Percentiles rank a stretch among this genome's conserved stretches.
These are phyloP conservation scores for Trichomonas tenax DNA, from an alignment of 208 protist genomes.

Conservation along the genomic window DNA sequence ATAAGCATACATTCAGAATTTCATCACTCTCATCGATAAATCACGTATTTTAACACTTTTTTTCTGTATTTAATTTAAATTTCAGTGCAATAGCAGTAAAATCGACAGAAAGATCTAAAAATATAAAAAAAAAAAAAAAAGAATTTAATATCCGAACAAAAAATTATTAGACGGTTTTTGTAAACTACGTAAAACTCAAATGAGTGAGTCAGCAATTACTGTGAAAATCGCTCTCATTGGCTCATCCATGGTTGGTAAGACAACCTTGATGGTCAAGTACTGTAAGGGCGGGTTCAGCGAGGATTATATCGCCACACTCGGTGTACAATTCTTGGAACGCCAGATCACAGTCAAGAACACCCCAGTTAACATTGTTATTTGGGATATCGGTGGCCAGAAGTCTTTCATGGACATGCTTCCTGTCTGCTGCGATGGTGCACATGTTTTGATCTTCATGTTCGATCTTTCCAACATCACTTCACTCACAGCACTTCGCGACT, in stretches of 20 bases:
- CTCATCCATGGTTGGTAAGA: slow-evolving; percentile 37
- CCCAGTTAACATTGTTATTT: slow-evolving; percentile 11
- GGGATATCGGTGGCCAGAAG: slow-evolving; percentile 17
- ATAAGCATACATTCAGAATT: too few relatives aligned
- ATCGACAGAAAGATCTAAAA: too few relatives aligned
- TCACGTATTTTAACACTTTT: too few relatives aligned
- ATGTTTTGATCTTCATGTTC: slow-evolving; percentile 13
- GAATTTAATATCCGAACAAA: too few relatives aligned
- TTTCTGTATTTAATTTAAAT: too few relatives aligned
- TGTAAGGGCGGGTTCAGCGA: slow-evolving; percentile 44
- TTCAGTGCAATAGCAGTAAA: too few relatives aligned
- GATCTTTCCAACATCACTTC: slow-evolving; percentile 6
- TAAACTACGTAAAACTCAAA: neutral
- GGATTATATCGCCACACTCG: slow-evolving; percentile 48
- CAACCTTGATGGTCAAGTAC: slow-evolving; percentile 49
- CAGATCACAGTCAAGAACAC: neutral
- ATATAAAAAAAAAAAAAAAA: too few relatives aligned
- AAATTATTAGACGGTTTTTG: neutral
- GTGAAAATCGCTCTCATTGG: slow-evolving; percentile 15
- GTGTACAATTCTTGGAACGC: slow-evolving; percentile 20
- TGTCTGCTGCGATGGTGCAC: neutral
- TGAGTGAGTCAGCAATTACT: neutral
- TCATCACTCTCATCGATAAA: too few relatives aligned
- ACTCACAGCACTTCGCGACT: neutral
- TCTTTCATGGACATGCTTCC: neutral